A percentile compares a stretch with the other conserved stretches of the same genome.
Evolutionary conservation across 2,329 filamentous ascomycete genomes (phyloP).

Genomic region (Ustulina deusta): DNA sequence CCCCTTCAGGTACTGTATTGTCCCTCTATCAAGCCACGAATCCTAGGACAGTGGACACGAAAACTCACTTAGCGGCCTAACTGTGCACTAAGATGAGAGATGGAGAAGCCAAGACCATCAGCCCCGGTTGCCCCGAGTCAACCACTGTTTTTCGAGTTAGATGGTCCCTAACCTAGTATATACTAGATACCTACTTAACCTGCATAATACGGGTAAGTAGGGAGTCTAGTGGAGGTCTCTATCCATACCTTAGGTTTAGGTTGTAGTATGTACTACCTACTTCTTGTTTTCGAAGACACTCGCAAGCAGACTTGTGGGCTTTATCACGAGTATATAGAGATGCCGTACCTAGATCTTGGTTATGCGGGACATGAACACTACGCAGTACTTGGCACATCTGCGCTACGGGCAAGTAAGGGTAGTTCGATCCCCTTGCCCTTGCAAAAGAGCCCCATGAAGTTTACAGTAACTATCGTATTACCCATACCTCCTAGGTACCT

Average conservation of each 20-base stretch:
- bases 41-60: conserved; percentile 1
- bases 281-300: no score
- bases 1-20: neutral
- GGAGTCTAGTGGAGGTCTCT: no score
- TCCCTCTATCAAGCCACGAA: conserved; percentile 13
- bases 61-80: neutral
- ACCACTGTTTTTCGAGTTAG: neutral
- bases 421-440: conserved; percentile 24
- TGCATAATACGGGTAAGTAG: no score
- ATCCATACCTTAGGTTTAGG: no score
- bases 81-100: conserved; percentile 6
- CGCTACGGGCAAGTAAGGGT: neutral
- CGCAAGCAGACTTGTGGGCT: no score
- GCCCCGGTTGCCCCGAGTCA: conserved; percentile 34
- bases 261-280: no score
- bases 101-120: conserved; percentile 27
- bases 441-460: conserved; percentile 1
- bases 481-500: conserved; percentile 4
- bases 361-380: no score
- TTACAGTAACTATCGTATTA: conserved; percentile 3
- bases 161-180: neutral
- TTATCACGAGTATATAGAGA: no score
- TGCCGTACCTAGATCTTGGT: no score
- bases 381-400: no score
- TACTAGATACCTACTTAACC: no score